Conservation (phyloP, 768 basidiomycete genomes). For the Leucocoprinus leucothites region DNA sequence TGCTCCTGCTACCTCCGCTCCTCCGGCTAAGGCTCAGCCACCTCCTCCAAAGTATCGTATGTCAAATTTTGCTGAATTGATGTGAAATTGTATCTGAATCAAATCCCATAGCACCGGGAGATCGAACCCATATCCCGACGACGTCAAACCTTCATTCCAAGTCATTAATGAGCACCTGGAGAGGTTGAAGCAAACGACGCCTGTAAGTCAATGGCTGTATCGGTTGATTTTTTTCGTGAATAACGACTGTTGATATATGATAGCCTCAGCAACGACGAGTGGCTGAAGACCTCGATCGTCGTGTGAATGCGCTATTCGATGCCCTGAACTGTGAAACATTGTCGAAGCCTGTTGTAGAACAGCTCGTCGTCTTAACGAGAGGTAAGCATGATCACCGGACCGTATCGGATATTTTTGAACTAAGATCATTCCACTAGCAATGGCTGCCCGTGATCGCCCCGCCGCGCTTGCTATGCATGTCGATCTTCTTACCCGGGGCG, state of each 20-base stretch:
- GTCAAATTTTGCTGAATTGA: constrained; percentile 17
- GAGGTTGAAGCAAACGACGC: constrained; percentile 67
- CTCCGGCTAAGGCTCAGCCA: constrained; percentile 19
- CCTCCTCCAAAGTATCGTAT: constrained; percentile 44
- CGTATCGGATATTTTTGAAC: not conserved
- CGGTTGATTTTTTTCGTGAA: not conserved
- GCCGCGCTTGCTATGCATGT: constrained; percentile 82
- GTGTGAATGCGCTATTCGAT: constrained; percentile 85
- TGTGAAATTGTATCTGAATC: not conserved
- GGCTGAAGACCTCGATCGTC: constrained; percentile 82
- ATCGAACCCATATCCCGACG: constrained; percentile 89
- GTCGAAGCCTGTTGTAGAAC: constrained; percentile 65
- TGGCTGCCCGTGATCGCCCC: constrained; percentile 74
- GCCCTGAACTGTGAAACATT: constrained; percentile 88
- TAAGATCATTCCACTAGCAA: constrained; percentile 48
- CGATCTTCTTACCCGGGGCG: constrained; percentile 76
- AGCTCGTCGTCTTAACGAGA: constrained; percentile 65
- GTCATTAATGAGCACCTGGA: constrained; percentile 62
- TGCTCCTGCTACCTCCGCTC: constrained; percentile 18
- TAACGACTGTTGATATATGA: not conserved
- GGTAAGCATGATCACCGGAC: constrained; percentile 42
- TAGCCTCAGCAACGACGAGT: constrained; percentile 83
- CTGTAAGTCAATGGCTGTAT: constrained; percentile 62
- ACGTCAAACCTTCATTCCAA: constrained; percentile 60
- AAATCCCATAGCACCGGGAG: constrained; percentile 67